Evolutionary conservation across 192 early-diverging fungal genomes (phyloP).

Genomic region (Backusella westeae): DNA sequence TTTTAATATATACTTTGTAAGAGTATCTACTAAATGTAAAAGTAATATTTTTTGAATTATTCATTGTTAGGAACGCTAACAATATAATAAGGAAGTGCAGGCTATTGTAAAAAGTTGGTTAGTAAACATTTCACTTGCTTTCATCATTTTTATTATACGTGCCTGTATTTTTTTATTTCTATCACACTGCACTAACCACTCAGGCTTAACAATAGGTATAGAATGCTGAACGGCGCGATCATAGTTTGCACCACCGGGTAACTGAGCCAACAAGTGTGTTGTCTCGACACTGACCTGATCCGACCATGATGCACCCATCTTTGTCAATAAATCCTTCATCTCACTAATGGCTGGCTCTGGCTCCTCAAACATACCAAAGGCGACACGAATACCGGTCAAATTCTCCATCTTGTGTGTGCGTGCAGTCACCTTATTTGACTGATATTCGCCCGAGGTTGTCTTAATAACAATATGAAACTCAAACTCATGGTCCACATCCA

Average conservation of each 20-base stretch:
- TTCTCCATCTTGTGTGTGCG: conserved; percentile 95
- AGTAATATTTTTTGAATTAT: neutral
- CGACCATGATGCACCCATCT: conserved; percentile 88
- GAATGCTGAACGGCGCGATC: conserved; percentile 85
- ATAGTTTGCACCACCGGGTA: conserved; percentile 82
- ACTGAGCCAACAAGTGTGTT: conserved; percentile 89
- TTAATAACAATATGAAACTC: conserved; percentile 86
- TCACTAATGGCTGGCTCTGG: conserved; percentile 68
- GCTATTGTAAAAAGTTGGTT: conserved; percentile 18
- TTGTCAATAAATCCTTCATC: conserved; percentile 70
- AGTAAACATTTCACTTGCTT: neutral
- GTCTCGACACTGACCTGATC: conserved; percentile 83
- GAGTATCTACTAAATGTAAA: conserved; percentile 9
- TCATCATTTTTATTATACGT: neutral
- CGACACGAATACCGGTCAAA: conserved; percentile 93
- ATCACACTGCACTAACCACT: conserved; percentile 94
- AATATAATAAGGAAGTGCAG: conserved; percentile 58
- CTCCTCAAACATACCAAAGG: conserved; percentile 87
- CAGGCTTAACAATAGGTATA: conserved; percentile 93
- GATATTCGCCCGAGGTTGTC: conserved; percentile 86
- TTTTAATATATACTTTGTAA: neutral
- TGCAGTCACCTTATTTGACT: conserved; percentile 72
- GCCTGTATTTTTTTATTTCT: conserved; percentile 85
- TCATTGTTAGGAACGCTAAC: conserved; percentile 34
- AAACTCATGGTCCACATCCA: conserved; percentile 91